Base-by-base conservation (phyloP, 164 flowering plant genomes). In the Magnolia changhungtana region DNA sequence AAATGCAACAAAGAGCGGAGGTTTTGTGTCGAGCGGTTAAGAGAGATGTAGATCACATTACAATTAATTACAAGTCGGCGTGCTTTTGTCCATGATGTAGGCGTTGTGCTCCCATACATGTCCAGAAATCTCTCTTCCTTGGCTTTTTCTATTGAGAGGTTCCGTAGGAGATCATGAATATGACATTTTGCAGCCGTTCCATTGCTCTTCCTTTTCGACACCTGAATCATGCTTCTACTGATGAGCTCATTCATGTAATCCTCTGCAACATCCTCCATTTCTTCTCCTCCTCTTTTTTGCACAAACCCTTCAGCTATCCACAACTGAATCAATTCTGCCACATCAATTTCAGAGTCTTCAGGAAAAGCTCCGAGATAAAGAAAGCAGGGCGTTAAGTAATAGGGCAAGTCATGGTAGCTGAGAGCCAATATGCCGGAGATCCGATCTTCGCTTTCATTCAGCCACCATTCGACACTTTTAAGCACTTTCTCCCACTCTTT, bases 321-420 rank as follows among this genome's bases (percentile, higher is more conserved):
- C 74, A 71, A 24, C 23, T 49, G 61, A 27, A 76, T 50, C 49
- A 76, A 10, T 10, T 50, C 49, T 7, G 13, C 20, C 61, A 58
- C n/a, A 13, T 11, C 24, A 23, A 76, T 71, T 16, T 61, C 63
- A 19, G 4, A 63, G 50, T 71, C 74, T 29, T 64, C 74, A 1
- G 78, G 74, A 68, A 71, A 71, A 63, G 50, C n/a, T 14, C 70
- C 73, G 2, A 11, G 18, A 76, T 4, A 69, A 2, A 80, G 74
- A 13, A 76, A 80, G 10, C 76, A 76, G 5, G 76, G 65, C 49
- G 76, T 76, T 27, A 76, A 18, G 51, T 72, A 8, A 29, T 24
- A 61, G 20, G 82, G 79, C 29, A 80, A 68, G 68, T 76, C 76
- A 18, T 72, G 8, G 67, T 76, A 76, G 21, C 82, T 76, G 27